A percentile compares a stretch with the other conserved stretches of the same genome.
Conservation (phyloP, 495 filamentous ascomycete species). For the Chaetomium tenue region DNA sequence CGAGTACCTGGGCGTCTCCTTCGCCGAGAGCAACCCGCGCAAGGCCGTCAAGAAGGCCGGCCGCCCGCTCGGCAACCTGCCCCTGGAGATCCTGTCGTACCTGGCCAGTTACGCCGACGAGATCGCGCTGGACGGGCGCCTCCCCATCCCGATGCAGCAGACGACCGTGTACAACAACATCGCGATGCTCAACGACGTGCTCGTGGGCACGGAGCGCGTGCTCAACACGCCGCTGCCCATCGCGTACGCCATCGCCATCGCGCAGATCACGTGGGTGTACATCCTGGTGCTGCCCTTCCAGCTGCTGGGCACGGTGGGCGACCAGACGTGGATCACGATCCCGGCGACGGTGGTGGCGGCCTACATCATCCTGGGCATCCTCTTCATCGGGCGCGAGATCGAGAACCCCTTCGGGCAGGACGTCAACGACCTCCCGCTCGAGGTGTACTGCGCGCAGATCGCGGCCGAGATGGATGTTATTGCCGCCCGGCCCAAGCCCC, state of each 20-base stretch:
- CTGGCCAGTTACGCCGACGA: slow-evolving; percentile 65
- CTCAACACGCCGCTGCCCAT: slow-evolving; percentile 80
- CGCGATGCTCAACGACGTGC: slow-evolving; percentile 65
- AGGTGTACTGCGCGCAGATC: slow-evolving; percentile 71
- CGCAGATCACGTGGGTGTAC: slow-evolving; percentile 87
- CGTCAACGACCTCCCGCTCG: slow-evolving; percentile 82
- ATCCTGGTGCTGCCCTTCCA: slow-evolving; percentile 83
- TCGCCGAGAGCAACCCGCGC: slow-evolving; percentile 69
- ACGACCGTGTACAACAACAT: slow-evolving; percentile 53
- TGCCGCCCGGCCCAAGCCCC: slow-evolving; percentile 56
- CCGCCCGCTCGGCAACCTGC: slow-evolving; percentile 67
- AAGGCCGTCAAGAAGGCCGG: slow-evolving; percentile 66
- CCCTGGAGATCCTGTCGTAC: slow-evolving; percentile 74
- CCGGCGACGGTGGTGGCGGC: slow-evolving; percentile 74
- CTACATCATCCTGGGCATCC: slow-evolving; percentile 88
- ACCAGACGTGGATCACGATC: slow-evolving; percentile 69
- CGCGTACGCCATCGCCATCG: slow-evolving; percentile 81
- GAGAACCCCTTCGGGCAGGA: slow-evolving; percentile 88
- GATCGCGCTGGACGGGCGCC: slow-evolving; percentile 51
- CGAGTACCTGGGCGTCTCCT: slow-evolving; percentile 67
- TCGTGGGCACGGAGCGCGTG: slow-evolving; percentile 74
- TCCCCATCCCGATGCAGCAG: slow-evolving; percentile 52
- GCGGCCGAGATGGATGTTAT: slow-evolving; percentile 72
- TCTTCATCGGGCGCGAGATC: slow-evolving; percentile 80
- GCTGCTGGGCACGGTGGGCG: slow-evolving; percentile 55